Evolutionary conservation across 2,329 filamentous ascomycete species (phyloP).

Genomic region (Claviceps humidiphila): DNA sequence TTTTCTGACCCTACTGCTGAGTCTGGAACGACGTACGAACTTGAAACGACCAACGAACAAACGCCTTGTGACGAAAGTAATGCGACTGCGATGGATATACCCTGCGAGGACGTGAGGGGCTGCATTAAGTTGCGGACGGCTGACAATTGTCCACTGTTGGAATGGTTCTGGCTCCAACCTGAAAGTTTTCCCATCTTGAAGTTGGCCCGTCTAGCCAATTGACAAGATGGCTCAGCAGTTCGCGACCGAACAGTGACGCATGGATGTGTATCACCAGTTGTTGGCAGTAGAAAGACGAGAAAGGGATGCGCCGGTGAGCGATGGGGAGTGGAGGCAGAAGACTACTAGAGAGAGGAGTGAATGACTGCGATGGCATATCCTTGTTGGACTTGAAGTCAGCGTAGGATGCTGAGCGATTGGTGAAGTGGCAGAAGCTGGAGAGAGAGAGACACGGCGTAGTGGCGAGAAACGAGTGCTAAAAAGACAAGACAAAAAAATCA

Average conservation of each 20-base stretch:
- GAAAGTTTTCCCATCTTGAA: not conserved
- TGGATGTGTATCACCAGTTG: constrained; percentile 3
- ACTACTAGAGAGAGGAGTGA: constrained; percentile 5
- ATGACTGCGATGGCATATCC: not conserved
- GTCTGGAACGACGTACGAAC: constrained; percentile 19
- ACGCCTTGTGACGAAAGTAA: constrained; percentile 21
- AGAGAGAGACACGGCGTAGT: not conserved
- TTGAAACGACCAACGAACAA: constrained; percentile 14
- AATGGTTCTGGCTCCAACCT: not conserved
- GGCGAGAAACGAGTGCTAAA: not conserved
- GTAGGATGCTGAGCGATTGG: not conserved
- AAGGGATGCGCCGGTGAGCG: constrained; percentile 14
- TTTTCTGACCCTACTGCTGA: constrained; percentile 18
- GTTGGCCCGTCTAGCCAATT: not conserved
- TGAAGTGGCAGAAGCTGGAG: not conserved
- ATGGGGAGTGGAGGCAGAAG: constrained; percentile 14
- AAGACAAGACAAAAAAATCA: constrained; percentile 3
- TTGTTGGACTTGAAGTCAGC: not conserved
- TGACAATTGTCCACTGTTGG: not conserved
- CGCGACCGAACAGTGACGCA: constrained; percentile 3
- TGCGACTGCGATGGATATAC: constrained; percentile 30
- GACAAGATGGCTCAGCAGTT: constrained; percentile 3
- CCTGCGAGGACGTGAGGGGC: constrained; percentile 24
- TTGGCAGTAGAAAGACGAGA: constrained; percentile 19
- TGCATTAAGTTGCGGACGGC: constrained; percentile 19